Conservation (phyloP, 2,329 filamentous ascomycete species). For the Leptographium radiaticola region DNA sequence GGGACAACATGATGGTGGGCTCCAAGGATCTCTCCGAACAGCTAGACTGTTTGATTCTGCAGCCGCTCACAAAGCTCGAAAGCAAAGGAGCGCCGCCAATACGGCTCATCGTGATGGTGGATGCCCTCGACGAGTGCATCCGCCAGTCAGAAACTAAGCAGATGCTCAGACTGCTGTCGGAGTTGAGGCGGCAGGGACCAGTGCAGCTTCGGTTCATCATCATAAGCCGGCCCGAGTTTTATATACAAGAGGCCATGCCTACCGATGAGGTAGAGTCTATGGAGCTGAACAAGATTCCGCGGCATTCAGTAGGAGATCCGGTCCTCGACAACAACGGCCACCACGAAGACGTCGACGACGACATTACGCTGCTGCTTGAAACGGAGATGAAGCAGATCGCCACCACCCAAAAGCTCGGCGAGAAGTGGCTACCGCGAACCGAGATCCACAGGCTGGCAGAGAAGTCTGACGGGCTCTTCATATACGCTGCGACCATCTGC, state of each 20-base stretch:
- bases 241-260: background rate
- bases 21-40: background rate
- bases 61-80: background rate
- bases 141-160: background rate
- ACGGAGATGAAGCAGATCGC: background rate
- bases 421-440: background rate
- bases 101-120: background rate
- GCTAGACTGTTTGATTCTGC: background rate
- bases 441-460: background rate
- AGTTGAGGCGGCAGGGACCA: background rate
- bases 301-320: no score
- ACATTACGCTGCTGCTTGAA: background rate
- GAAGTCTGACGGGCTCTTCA: background rate
- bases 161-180: background rate
- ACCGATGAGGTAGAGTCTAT: background rate
- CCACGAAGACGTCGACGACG: background rate
- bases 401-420: background rate
- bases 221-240: background rate
- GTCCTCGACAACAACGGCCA: no score
- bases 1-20: background rate
- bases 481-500: background rate
- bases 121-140: background rate
- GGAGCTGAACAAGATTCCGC: background rate
- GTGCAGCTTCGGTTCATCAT: background rate
- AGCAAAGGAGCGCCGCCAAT: background rate